phyloP scores from a whole-genome alignment of 352 stramenopile genomes.

The Globisporangium yorkense region DNA sequence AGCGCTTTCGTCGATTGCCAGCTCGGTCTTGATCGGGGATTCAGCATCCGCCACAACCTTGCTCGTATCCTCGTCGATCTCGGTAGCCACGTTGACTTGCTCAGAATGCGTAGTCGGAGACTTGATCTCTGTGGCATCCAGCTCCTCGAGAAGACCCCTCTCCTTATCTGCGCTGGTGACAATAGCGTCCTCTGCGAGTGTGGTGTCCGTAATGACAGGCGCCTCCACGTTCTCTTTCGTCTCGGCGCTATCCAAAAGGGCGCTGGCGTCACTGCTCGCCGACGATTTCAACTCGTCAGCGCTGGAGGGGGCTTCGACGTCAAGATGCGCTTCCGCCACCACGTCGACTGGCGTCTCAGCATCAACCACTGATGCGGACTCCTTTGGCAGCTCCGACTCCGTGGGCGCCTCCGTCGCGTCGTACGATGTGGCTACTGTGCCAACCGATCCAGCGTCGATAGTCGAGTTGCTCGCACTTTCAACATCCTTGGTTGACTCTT shows the following conservation, averaged over 20 bases:
- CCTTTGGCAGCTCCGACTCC: background rate
- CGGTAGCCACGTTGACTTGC: background rate
- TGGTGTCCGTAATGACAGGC: background rate
- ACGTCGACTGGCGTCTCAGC: background rate
- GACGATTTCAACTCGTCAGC: background rate
- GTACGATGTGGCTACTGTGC: background rate
- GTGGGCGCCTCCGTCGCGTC: background rate
- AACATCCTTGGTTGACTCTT: background rate
- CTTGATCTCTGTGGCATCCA: background rate
- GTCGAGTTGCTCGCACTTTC: background rate
- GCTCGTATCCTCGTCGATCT: background rate
- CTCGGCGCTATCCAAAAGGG: background rate
- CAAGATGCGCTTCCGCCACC: background rate
- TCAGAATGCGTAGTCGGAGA: background rate
- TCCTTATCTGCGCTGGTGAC: background rate
- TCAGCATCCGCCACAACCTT: background rate
- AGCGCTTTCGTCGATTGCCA: background rate
- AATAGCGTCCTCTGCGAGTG: background rate
- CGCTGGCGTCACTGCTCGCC: background rate
- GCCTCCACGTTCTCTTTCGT: background rate
- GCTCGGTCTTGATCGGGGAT: background rate
- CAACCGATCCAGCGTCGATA: background rate
- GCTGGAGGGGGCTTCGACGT: background rate
- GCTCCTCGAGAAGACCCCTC: background rate
- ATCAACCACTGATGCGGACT: background rate